Evolutionary conservation across 140 eudicot genomes (phyloP), one percentile per base, ranked within the genome.

Genomic region (Cichorium intybus): DNA sequence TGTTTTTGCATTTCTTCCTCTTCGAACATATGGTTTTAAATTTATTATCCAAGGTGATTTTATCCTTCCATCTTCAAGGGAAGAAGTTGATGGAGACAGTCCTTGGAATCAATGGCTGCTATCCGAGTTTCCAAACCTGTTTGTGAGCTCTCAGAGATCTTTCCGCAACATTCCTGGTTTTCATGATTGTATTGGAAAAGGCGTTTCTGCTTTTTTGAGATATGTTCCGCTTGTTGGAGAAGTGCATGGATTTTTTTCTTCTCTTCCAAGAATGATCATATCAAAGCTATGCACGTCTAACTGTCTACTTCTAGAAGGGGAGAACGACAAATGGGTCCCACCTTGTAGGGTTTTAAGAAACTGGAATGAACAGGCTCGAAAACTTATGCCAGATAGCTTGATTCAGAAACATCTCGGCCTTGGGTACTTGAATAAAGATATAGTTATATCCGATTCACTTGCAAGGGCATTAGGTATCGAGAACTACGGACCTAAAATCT

Each of bases 41-140:
- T 92, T 92, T 74, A 88, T 92, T 3, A 73, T 92, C 24, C 98
- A 92, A 83, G 98, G 87, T 62, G 98, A 92, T 77, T 92, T 92
- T 79, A 78, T 87, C 59, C 89, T 92, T 80, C 98, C 98, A 58
- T 92, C 98, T 21, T 92, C 98, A 47, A 72, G 98, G 72, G 98
- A 92, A 78, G 98, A 88, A 73, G 95, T 92, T 81, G 98, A 92
- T 59, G 91, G 92, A 29, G 82, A 87, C 64, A 87, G 89, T 68
- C 84, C 89, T 24, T 92, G 95, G 98, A 92, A 92, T 64, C 98
- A 88, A 56, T 88, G 95, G 95, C 73, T 92, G 76, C 60, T 92
- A 53, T 85, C 95, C 0, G 84, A 85, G 76, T 79, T 87, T 64
- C 98, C 98, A 46, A 77, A 45, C 21, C 76, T 92, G 75, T 87